Base-by-base conservation (phyloP, 2,329 filamentous ascomycete genomes). In the Fusarium sp. region DNA sequence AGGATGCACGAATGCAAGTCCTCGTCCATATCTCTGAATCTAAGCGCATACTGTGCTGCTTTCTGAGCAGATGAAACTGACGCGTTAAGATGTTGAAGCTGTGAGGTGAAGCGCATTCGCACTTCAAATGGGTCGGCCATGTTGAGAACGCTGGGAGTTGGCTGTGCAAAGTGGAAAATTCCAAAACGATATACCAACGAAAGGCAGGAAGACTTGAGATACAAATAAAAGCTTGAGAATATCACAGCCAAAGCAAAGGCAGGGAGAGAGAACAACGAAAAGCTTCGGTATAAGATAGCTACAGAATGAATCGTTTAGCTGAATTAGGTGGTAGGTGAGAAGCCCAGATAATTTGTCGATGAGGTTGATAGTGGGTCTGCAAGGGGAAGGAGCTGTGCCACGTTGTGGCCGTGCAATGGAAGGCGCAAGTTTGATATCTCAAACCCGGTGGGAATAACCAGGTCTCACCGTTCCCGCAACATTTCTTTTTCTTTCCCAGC, bases 1-100 rank as follows among this genome's bases (percentile, higher is more conserved):
- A 99, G 84, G 78, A 99, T 98, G 83, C 97, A 99, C 26, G 94
- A 97, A 83, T 99, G 96, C 77, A 99, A 86, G 83, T 99, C 96
- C 85, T 99, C 97, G 81, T 97, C 94, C 91, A 97, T 94, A 79
- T 98, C 95, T 75, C 91, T 91, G 84, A 98, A 94, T 83, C 95
- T 97, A 72, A 99, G 88, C 20, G 96, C 96, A 91, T 97, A 99
- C 81, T 95, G 92, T 34, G 96, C 96, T 7, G 95, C 94, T 85
- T 98, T 98, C 79, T 96, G 93, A 4, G 95, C 93, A 20, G 95
- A 96, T 20, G 92, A 93, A 65, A 96, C 92, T 10, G 94, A 96
- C 18, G 96, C 96, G 81, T 95, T 97, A 70, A 99, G 90, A 81
- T 96, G 94, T 76, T 97, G 92, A 30, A 99, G 90, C 81, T 96